Base-by-base conservation (phyloP, 352 stramenopile species). In the Globisporangium irregulare region DNA sequence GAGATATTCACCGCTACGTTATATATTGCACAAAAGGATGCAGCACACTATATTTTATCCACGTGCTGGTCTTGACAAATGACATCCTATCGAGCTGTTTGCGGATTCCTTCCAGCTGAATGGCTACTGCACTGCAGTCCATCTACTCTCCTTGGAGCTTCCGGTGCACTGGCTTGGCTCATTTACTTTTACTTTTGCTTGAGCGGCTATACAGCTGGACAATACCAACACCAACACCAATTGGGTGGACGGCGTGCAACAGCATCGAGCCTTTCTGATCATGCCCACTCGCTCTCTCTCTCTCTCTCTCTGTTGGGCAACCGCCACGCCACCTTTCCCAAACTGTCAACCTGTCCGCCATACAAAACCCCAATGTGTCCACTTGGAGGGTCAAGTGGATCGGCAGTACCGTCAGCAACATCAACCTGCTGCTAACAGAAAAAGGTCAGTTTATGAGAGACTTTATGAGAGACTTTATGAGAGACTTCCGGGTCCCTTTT, bases 401-500 rank as follows among this genome's bases (percentile, higher is more conserved):
- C 41, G 41, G 54, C 54, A 59, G 54, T 59, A 59, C 54, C 18
- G 54, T 59, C 4, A 0, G 14, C 54, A 59, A 59, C 54, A 59
- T 59, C 54, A 59, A 59, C 54, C 15, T 25, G 27, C 3, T 46
- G 7, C 55, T 61, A 1, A n/a, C 55, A 43, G 29, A 46, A 61
- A 61, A 43, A 38, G 20, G 55, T 18, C 55, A 2, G 5, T 34
- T 46, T 54, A 18, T 64, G 36, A 64, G 58, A 63, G 58, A 63
- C 58, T 63, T 63, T 62, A 59, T 57, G 51, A 57, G 46, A 53
- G 46, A 53, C 46, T 62, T 53, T 63, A 63, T 64, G 59, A 64
- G 60, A 66, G 60, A 66, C 60, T 66, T 58, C 50, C 50, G n/a
- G 20, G 27, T 46, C 43, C 60, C 60, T 56, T 66, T 65, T 57